Percentiles rank a stretch among this genome's conserved stretches.
These are phyloP conservation scores for Brachypodium distachyon DNA, from an alignment of 202 grass and related monocot genomes.

Conservation along the genomic window DNA sequence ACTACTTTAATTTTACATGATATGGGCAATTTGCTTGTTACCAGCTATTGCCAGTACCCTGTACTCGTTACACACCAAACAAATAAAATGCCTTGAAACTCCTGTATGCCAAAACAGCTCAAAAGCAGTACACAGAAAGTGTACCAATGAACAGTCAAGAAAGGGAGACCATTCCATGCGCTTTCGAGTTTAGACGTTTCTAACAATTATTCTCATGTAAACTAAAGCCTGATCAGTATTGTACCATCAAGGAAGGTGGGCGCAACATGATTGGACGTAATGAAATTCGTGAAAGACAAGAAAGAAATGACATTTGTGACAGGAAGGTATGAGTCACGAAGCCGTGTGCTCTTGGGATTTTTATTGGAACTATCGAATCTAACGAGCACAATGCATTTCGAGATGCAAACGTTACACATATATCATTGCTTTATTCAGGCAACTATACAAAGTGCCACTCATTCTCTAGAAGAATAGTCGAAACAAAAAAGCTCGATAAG, in stretches of 20 bases:
- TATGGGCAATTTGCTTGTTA: too few relatives aligned
- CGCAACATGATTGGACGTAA: neutral
- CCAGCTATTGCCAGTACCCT: too few relatives aligned
- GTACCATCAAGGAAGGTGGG: neutral
- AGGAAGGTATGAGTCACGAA: neutral
- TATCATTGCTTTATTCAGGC: slow-evolving; percentile 38
- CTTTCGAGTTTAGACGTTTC: neutral
- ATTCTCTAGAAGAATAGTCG: slow-evolving; percentile 6
- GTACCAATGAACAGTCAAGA: neutral
- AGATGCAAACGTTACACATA: neutral
- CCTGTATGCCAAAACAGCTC: neutral
- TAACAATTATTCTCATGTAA: slow-evolving; percentile 12
- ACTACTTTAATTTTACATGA: too few relatives aligned
- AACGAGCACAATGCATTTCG: neutral
- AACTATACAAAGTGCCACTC: neutral
- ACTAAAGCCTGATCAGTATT: neutral
- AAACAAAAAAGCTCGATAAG: slow-evolving; percentile 17
- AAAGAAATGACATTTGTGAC: neutral
- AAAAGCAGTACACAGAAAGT: neutral
- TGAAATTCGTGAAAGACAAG: neutral
- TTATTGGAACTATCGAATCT: neutral
- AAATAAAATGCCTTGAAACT: neutral
- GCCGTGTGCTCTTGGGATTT: neutral
- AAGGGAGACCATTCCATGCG: neutral
- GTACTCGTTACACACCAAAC: neutral